These are phyloP conservation scores for Fusarium virguliforme DNA, from an alignment of 2,329 filamentous ascomycete genomes.

Conservation along the genomic window DNA sequence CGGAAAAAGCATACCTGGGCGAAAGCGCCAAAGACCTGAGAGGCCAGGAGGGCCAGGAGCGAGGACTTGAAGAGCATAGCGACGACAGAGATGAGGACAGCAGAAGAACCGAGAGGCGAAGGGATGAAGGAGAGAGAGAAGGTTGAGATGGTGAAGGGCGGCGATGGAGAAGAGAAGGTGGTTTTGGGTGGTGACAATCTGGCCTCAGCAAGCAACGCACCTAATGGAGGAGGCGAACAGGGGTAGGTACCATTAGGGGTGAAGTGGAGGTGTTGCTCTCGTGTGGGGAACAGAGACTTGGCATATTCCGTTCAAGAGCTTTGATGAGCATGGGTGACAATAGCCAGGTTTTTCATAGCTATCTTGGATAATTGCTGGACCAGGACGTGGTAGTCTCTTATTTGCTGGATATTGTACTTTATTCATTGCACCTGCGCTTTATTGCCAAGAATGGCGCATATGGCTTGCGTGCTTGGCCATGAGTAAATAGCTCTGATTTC, in stretches of 20 bases:
- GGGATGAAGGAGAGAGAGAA: conserved; percentile 28
- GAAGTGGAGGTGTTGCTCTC: conserved; percentile 21
- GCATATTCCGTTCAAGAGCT: conserved; percentile 11
- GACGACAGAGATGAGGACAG: conserved; percentile 21
- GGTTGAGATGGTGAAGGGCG: conserved; percentile 40
- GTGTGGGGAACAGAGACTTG: conserved; percentile 35
- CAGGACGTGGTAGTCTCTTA: background rate
- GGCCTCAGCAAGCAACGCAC: conserved; percentile 44
- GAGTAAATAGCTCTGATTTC: background rate
- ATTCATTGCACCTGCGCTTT: background rate
- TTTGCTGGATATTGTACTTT: background rate
- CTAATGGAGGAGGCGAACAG: conserved; percentile 34
- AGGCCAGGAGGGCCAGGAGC: conserved; percentile 79
- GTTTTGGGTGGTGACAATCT: conserved; percentile 50
- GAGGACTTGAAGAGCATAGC: conserved; percentile 83
- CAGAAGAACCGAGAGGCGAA: conserved; percentile 26
- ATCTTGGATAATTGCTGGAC: background rate
- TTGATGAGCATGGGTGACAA: background rate
- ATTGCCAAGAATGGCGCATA: background rate
- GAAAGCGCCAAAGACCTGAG: conserved; percentile 76
- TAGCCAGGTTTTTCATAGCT: background rate
- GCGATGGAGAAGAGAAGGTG: conserved; percentile 36
- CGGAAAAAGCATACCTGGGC: conserved; percentile 70
- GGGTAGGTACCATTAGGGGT: conserved; percentile 16
- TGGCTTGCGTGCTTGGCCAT: background rate